Conservation (phyloP, 345 rosid species). For the Raphanus sativus region DNA sequence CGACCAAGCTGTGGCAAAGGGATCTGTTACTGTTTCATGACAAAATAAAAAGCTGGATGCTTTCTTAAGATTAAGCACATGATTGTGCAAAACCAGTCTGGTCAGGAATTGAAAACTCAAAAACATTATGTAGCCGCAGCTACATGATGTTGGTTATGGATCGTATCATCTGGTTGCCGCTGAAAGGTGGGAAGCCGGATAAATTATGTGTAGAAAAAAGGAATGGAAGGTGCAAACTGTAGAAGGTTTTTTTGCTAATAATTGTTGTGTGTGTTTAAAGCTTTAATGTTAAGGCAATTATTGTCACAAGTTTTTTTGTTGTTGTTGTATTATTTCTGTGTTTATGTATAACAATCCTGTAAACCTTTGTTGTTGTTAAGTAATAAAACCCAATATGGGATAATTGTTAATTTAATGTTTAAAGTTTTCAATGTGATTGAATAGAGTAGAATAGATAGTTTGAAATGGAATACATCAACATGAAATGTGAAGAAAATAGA, state of each 20-base stretch:
- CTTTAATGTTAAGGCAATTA: background rate
- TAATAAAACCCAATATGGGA: background rate
- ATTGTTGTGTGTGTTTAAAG: conserved; percentile 27
- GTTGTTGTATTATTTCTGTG: background rate
- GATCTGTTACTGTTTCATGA: conserved; percentile 55
- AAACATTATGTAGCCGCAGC: conserved; percentile 12
- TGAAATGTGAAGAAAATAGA: too few species aligned
- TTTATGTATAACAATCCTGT: conserved; percentile 2
- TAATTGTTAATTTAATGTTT: too few species aligned
- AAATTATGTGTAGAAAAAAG: conserved; percentile 9
- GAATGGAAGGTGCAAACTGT: conserved; percentile 14
- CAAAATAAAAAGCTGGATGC: conserved; percentile 13
- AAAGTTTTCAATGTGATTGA: background rate
- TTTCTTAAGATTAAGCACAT: conserved; percentile 31
- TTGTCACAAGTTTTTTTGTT: background rate
- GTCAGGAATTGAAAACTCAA: conserved; percentile 19
- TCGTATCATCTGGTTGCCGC: conserved; percentile 19
- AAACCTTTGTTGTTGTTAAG: conserved; percentile 2
- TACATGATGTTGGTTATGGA: conserved; percentile 10
- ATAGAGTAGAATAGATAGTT: background rate
- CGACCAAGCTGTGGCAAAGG: conserved; percentile 37
- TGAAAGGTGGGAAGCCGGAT: conserved; percentile 13
- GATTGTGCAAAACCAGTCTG: conserved; percentile 29
- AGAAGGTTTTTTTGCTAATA: background rate
- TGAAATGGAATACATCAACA: background rate